A percentile compares a stretch with the other conserved stretches of the same genome.
phyloP scores from a whole-genome alignment of 148 eudicot species.

The Cornus suecica region DNA sequence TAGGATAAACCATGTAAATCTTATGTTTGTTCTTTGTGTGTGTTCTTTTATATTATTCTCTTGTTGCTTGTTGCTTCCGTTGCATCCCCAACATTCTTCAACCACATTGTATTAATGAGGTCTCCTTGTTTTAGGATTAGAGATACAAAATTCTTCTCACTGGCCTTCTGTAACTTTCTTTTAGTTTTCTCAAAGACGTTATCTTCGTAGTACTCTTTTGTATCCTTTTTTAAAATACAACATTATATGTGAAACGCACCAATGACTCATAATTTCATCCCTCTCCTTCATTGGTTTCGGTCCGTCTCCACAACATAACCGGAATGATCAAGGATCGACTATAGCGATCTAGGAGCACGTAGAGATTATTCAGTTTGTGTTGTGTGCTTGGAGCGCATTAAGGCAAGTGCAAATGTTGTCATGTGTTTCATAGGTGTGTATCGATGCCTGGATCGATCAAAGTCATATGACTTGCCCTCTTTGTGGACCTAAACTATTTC shows the following conservation, averaged over 20 bases:
- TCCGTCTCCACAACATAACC: neutral
- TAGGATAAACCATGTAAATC: too few relatives aligned
- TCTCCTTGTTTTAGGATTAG: neutral
- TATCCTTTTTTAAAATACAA: neutral
- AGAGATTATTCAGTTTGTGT: neutral
- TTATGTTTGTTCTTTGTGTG: too few relatives aligned
- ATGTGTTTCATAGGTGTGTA: slow-evolving; percentile 14
- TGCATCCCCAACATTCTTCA: too few relatives aligned
- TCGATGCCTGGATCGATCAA: slow-evolving; percentile 13
- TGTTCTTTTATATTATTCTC: too few relatives aligned
- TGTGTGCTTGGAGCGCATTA: slow-evolving; percentile 21
- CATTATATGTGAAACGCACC: neutral
- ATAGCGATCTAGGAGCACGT: neutral
- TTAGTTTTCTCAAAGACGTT: neutral
- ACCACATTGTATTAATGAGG: neutral
- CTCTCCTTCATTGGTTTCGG: neutral
- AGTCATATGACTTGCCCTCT: slow-evolving; percentile 2
- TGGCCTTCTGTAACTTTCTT: neutral
- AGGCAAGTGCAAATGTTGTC: slow-evolving; percentile 9
- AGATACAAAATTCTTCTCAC: neutral
- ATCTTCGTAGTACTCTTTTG: neutral
- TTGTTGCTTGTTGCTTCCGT: too few relatives aligned
- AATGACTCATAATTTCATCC: neutral
- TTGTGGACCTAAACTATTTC: slow-evolving; percentile 1
- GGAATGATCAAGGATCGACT: slow-evolving; percentile 14